phyloP scores from a whole-genome alignment of 2,329 filamentous ascomycete genomes.

The Arthroderma sp. region DNA sequence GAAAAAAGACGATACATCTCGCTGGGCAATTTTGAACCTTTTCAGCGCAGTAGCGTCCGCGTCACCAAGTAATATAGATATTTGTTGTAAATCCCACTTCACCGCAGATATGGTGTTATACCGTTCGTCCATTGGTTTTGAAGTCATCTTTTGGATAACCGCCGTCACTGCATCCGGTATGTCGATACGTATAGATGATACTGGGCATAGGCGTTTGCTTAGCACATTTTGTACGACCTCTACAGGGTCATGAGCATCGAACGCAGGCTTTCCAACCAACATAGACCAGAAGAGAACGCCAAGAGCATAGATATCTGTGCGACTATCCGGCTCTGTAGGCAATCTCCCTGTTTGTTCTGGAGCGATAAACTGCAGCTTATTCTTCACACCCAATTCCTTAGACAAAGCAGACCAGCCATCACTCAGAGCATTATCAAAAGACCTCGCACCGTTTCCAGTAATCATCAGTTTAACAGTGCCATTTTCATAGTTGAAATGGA shows the following conservation, averaged over 20 bases:
- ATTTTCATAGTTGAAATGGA: slow-evolving; percentile 65
- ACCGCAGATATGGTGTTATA: slow-evolving; percentile 84
- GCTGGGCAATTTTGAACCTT: slow-evolving; percentile 63
- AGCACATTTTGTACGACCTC: slow-evolving; percentile 88
- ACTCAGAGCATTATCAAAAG: slow-evolving; percentile 83
- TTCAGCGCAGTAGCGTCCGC: slow-evolving; percentile 60
- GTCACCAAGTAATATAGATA: slow-evolving; percentile 60
- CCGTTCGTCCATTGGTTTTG: slow-evolving; percentile 72
- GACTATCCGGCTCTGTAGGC: slow-evolving; percentile 78
- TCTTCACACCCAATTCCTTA: slow-evolving; percentile 70
- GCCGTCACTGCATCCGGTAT: slow-evolving; percentile 69
- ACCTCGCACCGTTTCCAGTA: slow-evolving; percentile 72
- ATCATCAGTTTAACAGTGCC: slow-evolving; percentile 66
- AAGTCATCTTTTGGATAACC: slow-evolving; percentile 84
- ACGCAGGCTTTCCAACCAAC: slow-evolving; percentile 65
- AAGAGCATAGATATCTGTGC: slow-evolving; percentile 87
- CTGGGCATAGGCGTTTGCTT: slow-evolving; percentile 60
- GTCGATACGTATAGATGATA: slow-evolving; percentile 66
- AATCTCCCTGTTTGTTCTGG: slow-evolving; percentile 90
- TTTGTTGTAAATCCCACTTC: slow-evolving; percentile 62
- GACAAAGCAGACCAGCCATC: slow-evolving; percentile 77
- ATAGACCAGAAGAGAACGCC: slow-evolving; percentile 83
- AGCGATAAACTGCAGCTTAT: slow-evolving; percentile 83
- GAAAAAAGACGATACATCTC: slow-evolving; percentile 85
- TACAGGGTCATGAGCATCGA: slow-evolving; percentile 64